These are phyloP conservation scores for Hordeum vulgare DNA, from an alignment of 176 grass and related monocot species.

Conservation along the genomic window MorexV3_pseudomolecules_assembly NC_058519.1:586089001-586089500, in stretches of 20 bases:
- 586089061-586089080: not conserved
- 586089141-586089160: constrained; percentile 14
- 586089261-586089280: not conserved
- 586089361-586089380: not conserved
- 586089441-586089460: constrained; percentile 20
- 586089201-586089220: constrained; percentile 23
- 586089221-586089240: constrained; percentile 15
- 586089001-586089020: constrained; percentile 1
- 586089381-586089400: constrained; percentile 1
- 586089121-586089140: not conserved
- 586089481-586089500: constrained; percentile 36
- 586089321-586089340: not conserved
- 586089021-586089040: constrained; percentile 19
- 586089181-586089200: constrained; percentile 1
- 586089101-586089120: constrained; percentile 26
- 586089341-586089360: not conserved
- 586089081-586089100: constrained; percentile 28
- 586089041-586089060: not conserved
- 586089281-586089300: not conserved
- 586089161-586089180: constrained; percentile 29
- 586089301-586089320: constrained; percentile 26
- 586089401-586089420: not conserved
- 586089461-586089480: constrained; percentile 5
- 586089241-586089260: too few relatives aligned
- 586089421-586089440: not conserved